These are phyloP conservation scores for Vaccinium corymbosum DNA, from an alignment of 148 eudicot genomes.

Conservation along the genomic window DNA sequence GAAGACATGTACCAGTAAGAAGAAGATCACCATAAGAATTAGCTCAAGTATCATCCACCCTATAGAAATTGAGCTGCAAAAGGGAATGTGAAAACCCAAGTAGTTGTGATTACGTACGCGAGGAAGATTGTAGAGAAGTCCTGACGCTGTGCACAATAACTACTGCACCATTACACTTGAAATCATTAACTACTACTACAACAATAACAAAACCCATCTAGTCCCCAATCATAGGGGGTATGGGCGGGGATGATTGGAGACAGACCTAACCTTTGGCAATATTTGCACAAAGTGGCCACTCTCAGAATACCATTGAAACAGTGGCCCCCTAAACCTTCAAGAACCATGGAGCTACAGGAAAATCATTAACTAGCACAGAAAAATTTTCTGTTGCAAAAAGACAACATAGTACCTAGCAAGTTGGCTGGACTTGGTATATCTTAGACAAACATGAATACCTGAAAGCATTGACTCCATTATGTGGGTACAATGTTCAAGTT, in stretches of 20 bases:
- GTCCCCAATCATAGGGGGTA: no score
- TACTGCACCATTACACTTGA: neutral
- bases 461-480: neutral
- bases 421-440: neutral
- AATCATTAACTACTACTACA: neutral
- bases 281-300: no score
- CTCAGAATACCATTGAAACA: no score
- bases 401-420: slow-evolving; percentile 7
- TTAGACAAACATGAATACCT: neutral
- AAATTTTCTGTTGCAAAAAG: neutral
- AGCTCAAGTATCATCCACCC: neutral
- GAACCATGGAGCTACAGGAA: no score
- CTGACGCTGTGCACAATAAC: neutral
- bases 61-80: neutral
- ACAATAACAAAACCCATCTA: no score
- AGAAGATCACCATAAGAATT: neutral
- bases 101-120: neutral
- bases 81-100: neutral
- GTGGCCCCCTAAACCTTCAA: no score
- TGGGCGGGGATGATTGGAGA: no score
- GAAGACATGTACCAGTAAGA: neutral
- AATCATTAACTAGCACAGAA: neutral
- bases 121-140: neutral
- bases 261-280: no score
- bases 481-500: neutral